Percentiles rank a stretch among this genome's conserved stretches.
These are phyloP conservation scores for Aspergillus aculeatus DNA, from an alignment of 2,329 filamentous ascomycete genomes.

Conservation along the genomic window DNA sequence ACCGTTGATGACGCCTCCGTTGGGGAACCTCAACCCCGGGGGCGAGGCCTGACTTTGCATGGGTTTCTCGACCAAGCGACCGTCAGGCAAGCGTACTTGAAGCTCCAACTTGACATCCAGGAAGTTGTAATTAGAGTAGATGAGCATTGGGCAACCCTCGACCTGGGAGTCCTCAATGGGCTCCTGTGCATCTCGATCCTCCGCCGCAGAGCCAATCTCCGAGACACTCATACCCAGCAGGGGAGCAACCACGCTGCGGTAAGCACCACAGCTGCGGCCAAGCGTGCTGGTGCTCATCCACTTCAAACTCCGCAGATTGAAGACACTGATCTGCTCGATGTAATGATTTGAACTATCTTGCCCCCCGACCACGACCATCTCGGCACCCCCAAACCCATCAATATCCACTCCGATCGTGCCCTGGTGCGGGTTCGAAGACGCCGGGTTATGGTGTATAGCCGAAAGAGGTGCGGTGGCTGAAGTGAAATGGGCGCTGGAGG, in stretches of 20 bases:
- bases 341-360: constrained; percentile 98
- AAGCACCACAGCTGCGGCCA: constrained; percentile 91
- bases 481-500: constrained; percentile 82
- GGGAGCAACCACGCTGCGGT: constrained; percentile 90
- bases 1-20: constrained; percentile 90
- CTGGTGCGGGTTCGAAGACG: constrained; percentile 78
- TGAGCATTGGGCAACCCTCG: constrained; percentile 71
- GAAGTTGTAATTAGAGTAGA: constrained; percentile 99
- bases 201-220: constrained; percentile 44
- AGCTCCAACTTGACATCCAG: constrained; percentile 94
- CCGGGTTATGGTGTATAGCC: constrained; percentile 84
- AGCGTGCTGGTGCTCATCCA: constrained; percentile 89
- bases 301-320: constrained; percentile 90
- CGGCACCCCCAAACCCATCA: constrained; percentile 86
- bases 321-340: constrained; percentile 97
- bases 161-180: constrained; percentile 30
- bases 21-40: constrained; percentile 90
- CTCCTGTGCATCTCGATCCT: constrained; percentile 40
- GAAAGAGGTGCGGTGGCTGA: constrained; percentile 81
- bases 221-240: constrained; percentile 52
- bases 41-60: constrained; percentile 83
- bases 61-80: constrained; percentile 76
- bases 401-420: constrained; percentile 84
- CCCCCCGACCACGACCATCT: constrained; percentile 95
- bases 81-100: constrained; percentile 82